Evolutionary conservation across 768 basidiomycete genomes (phyloP).

Genomic region (Amyloporia xantha): DNA sequence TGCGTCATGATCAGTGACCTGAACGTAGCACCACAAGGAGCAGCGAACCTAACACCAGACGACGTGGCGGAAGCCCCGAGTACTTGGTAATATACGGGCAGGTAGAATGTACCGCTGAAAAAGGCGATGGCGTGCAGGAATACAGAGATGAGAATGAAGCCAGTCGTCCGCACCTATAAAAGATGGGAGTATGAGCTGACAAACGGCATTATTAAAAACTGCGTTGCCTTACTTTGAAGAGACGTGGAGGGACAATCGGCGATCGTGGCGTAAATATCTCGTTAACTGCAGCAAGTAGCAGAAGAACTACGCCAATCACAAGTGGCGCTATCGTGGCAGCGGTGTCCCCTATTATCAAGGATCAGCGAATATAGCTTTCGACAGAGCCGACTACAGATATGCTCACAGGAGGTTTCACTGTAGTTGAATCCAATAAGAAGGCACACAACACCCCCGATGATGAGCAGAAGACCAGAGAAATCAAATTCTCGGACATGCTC

Average conservation of each 20-base stretch:
- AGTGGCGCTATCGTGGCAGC: constrained; percentile 57
- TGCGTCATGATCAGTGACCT: constrained; percentile 18
- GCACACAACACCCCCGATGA: constrained; percentile 60
- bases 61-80: constrained; percentile 69
- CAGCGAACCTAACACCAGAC: constrained; percentile 57
- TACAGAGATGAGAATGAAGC: constrained; percentile 45
- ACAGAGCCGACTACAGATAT: neutral
- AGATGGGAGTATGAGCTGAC: too few relatives aligned
- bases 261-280: constrained; percentile 57
- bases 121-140: constrained; percentile 64
- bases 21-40: too few relatives aligned
- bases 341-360: constrained; percentile 42
- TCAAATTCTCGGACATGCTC: constrained; percentile 65
- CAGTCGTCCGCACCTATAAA: constrained; percentile 64
- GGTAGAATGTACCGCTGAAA: constrained; percentile 55
- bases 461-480: constrained; percentile 56
- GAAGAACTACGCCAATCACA: constrained; percentile 46
- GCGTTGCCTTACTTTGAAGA: constrained; percentile 45
- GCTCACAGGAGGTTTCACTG: constrained; percentile 59
- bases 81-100: constrained; percentile 75
- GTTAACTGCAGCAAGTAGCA: constrained; percentile 48
- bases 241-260: constrained; percentile 66
- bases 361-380: neutral
- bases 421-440: constrained; percentile 69
- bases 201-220: neutral